Evolutionary conservation across 352 stramenopile genomes (phyloP).

Genomic region (Globisporangium radiosum): DNA sequence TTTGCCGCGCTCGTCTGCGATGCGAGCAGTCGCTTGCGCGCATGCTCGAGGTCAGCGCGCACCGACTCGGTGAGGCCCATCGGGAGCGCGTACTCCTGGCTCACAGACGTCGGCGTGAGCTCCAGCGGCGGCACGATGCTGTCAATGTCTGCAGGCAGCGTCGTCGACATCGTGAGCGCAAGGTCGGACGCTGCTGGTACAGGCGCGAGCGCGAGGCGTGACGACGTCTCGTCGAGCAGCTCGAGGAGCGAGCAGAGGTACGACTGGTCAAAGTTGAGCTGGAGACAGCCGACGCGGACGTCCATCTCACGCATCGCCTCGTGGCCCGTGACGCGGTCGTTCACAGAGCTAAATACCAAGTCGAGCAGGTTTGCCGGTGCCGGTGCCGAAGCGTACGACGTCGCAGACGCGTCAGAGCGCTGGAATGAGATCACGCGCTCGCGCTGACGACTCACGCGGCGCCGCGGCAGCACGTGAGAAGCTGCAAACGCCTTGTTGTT

Average conservation of each 20-base stretch:
- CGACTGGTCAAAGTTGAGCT: constrained; percentile 82
- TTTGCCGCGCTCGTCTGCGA: constrained; percentile 12
- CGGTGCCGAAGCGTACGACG: constrained; percentile 1
- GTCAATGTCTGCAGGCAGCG: constrained; percentile 17
- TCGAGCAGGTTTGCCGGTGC: constrained; percentile 55
- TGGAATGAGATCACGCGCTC: constrained; percentile 70
- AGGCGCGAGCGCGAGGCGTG: constrained; percentile 32
- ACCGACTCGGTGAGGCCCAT: constrained; percentile 78
- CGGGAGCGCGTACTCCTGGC: constrained; percentile 63
- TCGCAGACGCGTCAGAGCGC: neutral
- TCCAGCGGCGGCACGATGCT: constrained; percentile 46
- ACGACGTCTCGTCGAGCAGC: constrained; percentile 62
- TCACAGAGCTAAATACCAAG: constrained; percentile 48
- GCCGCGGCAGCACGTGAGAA: constrained; percentile 20
- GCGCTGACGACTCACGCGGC: constrained; percentile 30
- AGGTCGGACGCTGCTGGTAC: constrained; percentile 11
- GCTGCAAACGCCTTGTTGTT: constrained; percentile 17
- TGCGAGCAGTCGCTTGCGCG: constrained; percentile 54
- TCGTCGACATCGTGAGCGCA: constrained; percentile 1
- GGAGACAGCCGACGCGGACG: constrained; percentile 63
- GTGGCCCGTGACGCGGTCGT: constrained; percentile 49
- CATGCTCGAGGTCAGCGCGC: constrained; percentile 67
- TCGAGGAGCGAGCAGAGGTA: constrained; percentile 76
- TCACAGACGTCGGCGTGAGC: constrained; percentile 46
- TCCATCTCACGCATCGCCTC: constrained; percentile 55